Evolutionary conservation across 106 monocot species (phyloP).

Genomic region (Acorus gramineus): DNA sequence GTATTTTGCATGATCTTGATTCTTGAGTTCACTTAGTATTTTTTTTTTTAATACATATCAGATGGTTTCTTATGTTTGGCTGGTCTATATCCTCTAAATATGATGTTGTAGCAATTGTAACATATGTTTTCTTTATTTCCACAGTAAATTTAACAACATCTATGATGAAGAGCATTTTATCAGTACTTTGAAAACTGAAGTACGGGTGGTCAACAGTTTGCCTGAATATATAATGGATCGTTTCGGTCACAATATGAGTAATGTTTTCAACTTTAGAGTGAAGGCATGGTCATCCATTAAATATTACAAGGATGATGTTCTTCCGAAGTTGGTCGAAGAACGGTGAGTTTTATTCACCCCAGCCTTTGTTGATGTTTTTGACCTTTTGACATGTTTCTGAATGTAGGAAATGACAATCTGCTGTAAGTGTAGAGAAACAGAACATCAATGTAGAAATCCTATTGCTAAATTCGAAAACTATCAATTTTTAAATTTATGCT

Average conservation of each 20-base stretch:
- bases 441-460: too few species aligned
- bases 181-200: slow-evolving; percentile 63
- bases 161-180: slow-evolving; percentile 90
- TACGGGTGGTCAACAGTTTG: slow-evolving; percentile 74
- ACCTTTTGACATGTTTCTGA: background rate
- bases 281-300: slow-evolving; percentile 84
- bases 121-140: slow-evolving; percentile 4
- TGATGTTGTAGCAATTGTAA: background rate
- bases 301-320: slow-evolving; percentile 67
- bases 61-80: background rate
- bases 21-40: too few species aligned
- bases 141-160: slow-evolving; percentile 97
- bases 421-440: too few species aligned
- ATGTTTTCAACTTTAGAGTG: slow-evolving; percentile 90
- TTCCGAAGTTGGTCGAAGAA: slow-evolving; percentile 84
- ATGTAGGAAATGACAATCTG: background rate
- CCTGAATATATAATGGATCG: slow-evolving; percentile 93
- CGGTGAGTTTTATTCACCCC: slow-evolving; percentile 39
- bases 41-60: too few species aligned
- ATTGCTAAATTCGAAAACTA: too few species aligned
- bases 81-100: background rate
- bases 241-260: slow-evolving; percentile 94
- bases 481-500: too few species aligned
- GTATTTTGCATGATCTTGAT: too few species aligned
- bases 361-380: too few species aligned